A percentile compares a stretch with the other conserved stretches of the same genome.
phyloP scores from a whole-genome alignment of 176 grass and related monocot genomes.

The maize (Zea mays) region DNA sequence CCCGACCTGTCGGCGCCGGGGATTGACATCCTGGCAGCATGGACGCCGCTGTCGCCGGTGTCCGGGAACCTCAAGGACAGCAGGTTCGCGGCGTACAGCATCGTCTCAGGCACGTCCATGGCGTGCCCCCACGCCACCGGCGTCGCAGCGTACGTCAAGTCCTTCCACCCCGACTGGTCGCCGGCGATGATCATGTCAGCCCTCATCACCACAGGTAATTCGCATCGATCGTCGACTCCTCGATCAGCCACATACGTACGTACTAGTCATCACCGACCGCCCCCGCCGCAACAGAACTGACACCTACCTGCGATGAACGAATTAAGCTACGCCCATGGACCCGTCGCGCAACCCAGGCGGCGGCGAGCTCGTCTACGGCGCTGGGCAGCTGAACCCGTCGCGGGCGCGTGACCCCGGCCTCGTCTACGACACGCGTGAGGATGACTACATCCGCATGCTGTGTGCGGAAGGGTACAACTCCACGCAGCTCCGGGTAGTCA shows the following conservation, averaged over 20 bases:
- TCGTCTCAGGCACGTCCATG: conserved; percentile 54
- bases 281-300: not conserved
- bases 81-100: conserved; percentile 20
- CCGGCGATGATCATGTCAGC: conserved; percentile 56
- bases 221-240: not conserved
- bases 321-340: conserved; percentile 49
- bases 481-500: conserved; percentile 34
- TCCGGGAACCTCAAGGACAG: not conserved
- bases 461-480: conserved; percentile 51
- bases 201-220: conserved; percentile 53
- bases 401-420: conserved; percentile 36
- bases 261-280: not conserved
- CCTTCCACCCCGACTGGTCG: conserved; percentile 58
- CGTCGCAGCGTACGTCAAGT: conserved; percentile 48
- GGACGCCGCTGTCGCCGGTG: conserved; percentile 10
- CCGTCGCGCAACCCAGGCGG: conserved; percentile 29
- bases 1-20: conserved; percentile 54
- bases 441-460: conserved; percentile 41
- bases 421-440: conserved; percentile 38
- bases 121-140: conserved; percentile 45
- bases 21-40: conserved; percentile 50
- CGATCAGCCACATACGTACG: not conserved
- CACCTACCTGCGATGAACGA: not conserved
- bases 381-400: conserved; percentile 40
- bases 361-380: conserved; percentile 46